phyloP scores from a whole-genome alignment of 345 rosid species.

The Sapria himalayana region DNA sequence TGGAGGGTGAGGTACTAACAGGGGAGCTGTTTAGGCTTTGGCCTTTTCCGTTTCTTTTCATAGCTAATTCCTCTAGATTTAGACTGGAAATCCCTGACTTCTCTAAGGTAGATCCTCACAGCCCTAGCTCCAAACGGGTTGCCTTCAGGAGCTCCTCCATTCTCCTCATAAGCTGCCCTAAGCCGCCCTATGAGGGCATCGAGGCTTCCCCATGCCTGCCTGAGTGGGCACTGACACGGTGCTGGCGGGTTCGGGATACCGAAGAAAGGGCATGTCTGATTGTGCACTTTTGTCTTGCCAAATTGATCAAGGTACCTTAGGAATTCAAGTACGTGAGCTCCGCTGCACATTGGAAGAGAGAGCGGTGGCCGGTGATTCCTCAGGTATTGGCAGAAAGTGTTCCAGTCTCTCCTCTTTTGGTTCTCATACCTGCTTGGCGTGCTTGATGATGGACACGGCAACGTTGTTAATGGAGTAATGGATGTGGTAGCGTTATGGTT shows the following conservation, averaged over 20 bases:
- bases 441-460: constrained; percentile 8
- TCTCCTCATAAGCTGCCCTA: constrained; percentile 84
- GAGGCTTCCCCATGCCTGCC: constrained; percentile 95
- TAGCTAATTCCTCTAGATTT: constrained; percentile 89
- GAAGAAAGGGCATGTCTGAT: constrained; percentile 68
- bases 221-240: constrained; percentile 79
- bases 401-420: constrained; percentile 81
- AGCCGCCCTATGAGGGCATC: constrained; percentile 95
- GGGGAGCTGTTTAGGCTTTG: constrained; percentile 11
- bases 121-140: constrained; percentile 85
- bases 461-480: not conserved
- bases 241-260: constrained; percentile 80
- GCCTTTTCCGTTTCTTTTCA: constrained; percentile 66
- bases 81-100: constrained; percentile 84
- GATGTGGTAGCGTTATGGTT: not conserved
- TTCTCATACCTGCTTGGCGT: constrained; percentile 68
- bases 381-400: constrained; percentile 76
- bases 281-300: constrained; percentile 63
- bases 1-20: not conserved
- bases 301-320: constrained; percentile 56
- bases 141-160: constrained; percentile 64
- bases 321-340: constrained; percentile 77
- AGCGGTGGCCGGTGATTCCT: constrained; percentile 69
- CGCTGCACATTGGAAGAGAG: constrained; percentile 50
- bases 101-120: constrained; percentile 62